A percentile compares a stretch with the other conserved stretches of the same genome.
Evolutionary conservation across 2,329 filamentous ascomycete species (phyloP).

Genomic region (Lachnellula cervina): DNA sequence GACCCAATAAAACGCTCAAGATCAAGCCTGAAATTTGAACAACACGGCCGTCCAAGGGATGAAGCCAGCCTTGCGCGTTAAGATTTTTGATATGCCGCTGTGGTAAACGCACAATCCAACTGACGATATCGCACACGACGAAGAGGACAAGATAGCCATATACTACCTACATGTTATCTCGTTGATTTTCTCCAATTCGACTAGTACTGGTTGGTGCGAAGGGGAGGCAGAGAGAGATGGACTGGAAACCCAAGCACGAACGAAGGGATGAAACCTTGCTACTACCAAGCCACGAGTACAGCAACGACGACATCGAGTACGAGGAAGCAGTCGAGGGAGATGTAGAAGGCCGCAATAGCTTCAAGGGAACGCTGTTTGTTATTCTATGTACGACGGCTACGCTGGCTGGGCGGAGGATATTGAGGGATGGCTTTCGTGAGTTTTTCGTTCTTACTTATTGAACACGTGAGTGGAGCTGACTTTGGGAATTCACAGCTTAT

Average conservation of each 20-base stretch:
- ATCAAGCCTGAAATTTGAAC: background rate
- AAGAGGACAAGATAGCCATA: background rate
- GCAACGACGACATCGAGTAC: background rate
- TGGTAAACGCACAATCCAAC: too few relatives aligned
- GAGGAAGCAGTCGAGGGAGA: background rate
- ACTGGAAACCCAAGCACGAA: background rate
- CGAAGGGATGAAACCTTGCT: slow-evolving; percentile 6
- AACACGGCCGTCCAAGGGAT: background rate
- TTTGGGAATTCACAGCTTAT: slow-evolving; percentile 15
- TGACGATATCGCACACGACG: too few relatives aligned
- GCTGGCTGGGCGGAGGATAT: slow-evolving; percentile 20
- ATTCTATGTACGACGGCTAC: slow-evolving; percentile 17
- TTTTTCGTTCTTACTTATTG: background rate
- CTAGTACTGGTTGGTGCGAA: too few relatives aligned
- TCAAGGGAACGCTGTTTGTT: slow-evolving; percentile 18
- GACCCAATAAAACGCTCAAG: background rate
- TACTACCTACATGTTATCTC: too few relatives aligned
- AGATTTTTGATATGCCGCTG: too few relatives aligned
- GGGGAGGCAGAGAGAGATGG: background rate
- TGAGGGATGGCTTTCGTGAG: slow-evolving; percentile 26
- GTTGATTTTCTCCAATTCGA: too few relatives aligned
- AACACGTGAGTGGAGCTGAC: slow-evolving; percentile 1
- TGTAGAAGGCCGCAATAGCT: slow-evolving; percentile 9
- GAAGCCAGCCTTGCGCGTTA: background rate
- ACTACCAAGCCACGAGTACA: slow-evolving; percentile 11